Conservation (phyloP, 768 basidiomycete species). For the Multifurca ochricompacta region DNA sequence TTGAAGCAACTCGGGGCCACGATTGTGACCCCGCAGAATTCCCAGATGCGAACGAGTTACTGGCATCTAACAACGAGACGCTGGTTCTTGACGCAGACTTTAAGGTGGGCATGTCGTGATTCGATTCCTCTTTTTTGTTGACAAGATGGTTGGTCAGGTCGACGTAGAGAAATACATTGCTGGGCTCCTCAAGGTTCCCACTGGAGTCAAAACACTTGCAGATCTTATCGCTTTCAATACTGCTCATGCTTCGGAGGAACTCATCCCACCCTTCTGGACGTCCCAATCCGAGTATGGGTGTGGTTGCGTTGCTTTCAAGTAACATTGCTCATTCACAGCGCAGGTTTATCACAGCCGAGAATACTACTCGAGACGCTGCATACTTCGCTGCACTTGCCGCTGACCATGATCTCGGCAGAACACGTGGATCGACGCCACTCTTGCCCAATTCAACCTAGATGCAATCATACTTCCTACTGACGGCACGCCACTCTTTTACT, state of each 20-base stretch:
- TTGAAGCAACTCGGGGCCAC: constrained; percentile 38
- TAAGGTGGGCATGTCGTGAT: constrained; percentile 36
- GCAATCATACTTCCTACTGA: constrained; percentile 29
- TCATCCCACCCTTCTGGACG: constrained; percentile 30
- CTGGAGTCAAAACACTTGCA: constrained; percentile 47
- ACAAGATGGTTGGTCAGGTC: constrained; percentile 33
- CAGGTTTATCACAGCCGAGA: constrained; percentile 27
- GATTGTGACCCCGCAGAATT: constrained; percentile 60
- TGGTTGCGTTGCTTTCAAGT: not conserved
- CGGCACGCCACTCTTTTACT: constrained; percentile 20
- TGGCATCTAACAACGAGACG: constrained; percentile 42
- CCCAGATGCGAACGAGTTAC: constrained; percentile 42
- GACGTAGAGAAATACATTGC: constrained; percentile 45
- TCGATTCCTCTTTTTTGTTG: not conserved
- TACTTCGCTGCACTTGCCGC: no score
- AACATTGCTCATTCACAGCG: not conserved
- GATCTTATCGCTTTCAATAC: no score
- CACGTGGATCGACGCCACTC: constrained; percentile 30
- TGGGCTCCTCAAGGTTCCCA: no score
- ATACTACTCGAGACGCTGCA: constrained; percentile 24
- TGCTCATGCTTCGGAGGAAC: constrained; percentile 45
- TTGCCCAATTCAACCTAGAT: constrained; percentile 28
- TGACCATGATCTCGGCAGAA: no score
- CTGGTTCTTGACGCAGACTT: constrained; percentile 49
- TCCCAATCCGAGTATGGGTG: constrained; percentile 30